These are phyloP conservation scores for Chytriomyces sp. DNA, from an alignment of 192 early-diverging fungal species.

Conservation along the genomic window DNA sequence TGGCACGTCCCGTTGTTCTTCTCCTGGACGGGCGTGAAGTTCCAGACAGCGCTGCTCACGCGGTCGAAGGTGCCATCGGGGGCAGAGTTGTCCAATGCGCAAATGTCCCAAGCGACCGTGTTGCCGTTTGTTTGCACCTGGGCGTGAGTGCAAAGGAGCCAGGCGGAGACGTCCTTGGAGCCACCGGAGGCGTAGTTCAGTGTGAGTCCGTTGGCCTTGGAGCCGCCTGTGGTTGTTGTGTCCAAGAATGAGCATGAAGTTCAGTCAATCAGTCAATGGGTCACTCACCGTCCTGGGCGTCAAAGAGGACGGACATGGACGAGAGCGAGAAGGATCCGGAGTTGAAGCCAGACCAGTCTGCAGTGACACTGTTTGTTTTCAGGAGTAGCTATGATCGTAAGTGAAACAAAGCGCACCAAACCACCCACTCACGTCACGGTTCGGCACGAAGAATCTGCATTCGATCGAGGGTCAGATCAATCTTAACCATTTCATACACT, in stretches of 20 bases:
- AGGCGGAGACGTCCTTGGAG: constrained; percentile 7
- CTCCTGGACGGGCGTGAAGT: background rate
- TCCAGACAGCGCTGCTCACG: background rate
- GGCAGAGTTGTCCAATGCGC: too few species aligned
- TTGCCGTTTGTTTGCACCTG: constrained; percentile 1
- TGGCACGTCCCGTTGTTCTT: background rate
- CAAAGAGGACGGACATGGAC: background rate
- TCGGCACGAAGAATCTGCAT: too few species aligned
- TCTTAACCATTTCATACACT: too few species aligned
- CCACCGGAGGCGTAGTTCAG: background rate
- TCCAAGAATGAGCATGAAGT: too few species aligned
- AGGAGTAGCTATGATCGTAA: too few species aligned
- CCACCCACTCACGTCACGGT: too few species aligned
- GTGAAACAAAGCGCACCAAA: too few species aligned
- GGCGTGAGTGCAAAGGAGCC: constrained; percentile 11
- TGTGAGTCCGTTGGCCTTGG: background rate
- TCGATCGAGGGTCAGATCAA: too few species aligned
- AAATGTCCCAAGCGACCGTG: constrained; percentile 20
- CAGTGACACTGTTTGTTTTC: background rate
- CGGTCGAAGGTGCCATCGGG: constrained; percentile 8
- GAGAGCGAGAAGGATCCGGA: background rate
- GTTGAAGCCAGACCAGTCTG: background rate
- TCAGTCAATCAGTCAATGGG: too few species aligned
- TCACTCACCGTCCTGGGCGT: background rate
- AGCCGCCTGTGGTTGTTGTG: too few species aligned